A percentile compares a stretch with the other conserved stretches of the same genome.
Conservation (phyloP, 2,329 filamentous ascomycete species). For the Epichloe baconii region DNA sequence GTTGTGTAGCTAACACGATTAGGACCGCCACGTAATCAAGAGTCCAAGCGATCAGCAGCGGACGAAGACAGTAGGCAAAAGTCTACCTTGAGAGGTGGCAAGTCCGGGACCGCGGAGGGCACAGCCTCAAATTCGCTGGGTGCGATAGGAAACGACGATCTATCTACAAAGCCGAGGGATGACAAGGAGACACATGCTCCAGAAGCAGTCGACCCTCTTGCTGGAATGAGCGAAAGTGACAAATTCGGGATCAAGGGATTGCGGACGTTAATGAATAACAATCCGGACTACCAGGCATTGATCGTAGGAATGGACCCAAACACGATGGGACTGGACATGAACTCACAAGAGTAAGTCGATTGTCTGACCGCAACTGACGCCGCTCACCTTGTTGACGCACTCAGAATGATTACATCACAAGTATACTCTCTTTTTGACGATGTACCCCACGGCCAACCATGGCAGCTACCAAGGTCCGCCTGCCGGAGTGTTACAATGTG, state of each 20-base stretch:
- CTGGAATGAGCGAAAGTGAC: conserved; percentile 48
- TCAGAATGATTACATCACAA: conserved; percentile 43
- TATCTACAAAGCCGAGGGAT: conserved; percentile 28
- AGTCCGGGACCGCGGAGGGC: conserved; percentile 23
- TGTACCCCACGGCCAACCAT: conserved; percentile 43
- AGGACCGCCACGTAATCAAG: conserved; percentile 28
- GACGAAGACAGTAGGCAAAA: conserved; percentile 30
- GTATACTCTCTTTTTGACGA: conserved; percentile 48
- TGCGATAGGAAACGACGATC: conserved; percentile 32
- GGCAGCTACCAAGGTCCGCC: conserved; percentile 34
- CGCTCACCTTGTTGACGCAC: conserved; percentile 8
- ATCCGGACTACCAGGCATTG: conserved; percentile 48
- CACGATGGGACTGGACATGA: conserved; percentile 44
- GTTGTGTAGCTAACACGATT: conserved; percentile 10
- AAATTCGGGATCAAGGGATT: conserved; percentile 54
- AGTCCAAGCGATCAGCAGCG: conserved; percentile 20
- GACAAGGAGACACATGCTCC: conserved; percentile 25
- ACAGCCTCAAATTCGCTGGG: conserved; percentile 27
- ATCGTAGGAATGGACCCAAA: conserved; percentile 46
- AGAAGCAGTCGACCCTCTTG: conserved; percentile 42
- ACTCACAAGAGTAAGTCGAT: conserved; percentile 39
- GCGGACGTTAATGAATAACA: conserved; percentile 49
- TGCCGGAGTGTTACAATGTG: conserved; percentile 55
- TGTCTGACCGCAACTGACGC: background rate
- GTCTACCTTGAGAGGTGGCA: conserved; percentile 25